Percentiles rank a stretch among this genome's conserved stretches.
Conservation (phyloP, 2,329 filamentous ascomycete species). For the Colletotrichum sp. region DNA sequence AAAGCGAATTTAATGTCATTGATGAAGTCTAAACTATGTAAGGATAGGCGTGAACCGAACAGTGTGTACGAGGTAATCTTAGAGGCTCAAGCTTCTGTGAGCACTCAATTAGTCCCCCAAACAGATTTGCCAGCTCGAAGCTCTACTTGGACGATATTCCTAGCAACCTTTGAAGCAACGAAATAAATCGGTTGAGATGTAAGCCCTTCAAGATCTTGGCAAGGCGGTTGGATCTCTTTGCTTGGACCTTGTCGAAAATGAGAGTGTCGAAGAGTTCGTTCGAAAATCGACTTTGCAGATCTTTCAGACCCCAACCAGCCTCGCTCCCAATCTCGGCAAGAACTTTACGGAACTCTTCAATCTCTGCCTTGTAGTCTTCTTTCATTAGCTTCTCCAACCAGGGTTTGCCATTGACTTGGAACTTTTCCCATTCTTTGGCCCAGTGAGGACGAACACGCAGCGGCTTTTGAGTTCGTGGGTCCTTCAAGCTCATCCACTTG, state of each 20-base stretch:
- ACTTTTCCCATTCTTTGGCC: constrained; percentile 51
- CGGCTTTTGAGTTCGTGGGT: constrained; percentile 30
- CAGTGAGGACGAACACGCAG: constrained; percentile 47
- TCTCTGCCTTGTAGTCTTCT: constrained; percentile 42
- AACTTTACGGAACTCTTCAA: constrained; percentile 37
- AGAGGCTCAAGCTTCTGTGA: neutral
- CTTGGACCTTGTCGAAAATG: constrained; percentile 22
- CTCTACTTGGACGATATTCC: neutral
- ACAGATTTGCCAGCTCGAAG: neutral
- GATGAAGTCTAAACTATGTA: neutral
- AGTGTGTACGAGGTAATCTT: neutral
- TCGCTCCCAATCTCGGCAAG: constrained; percentile 38
- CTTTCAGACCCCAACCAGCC: constrained; percentile 43
- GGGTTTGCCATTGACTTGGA: constrained; percentile 33
- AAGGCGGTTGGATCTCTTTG: neutral
- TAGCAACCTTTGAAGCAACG: neutral
- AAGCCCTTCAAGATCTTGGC: neutral
- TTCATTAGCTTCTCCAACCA: constrained; percentile 36
- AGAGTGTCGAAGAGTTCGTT: constrained; percentile 43
- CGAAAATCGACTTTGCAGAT: constrained; percentile 44
- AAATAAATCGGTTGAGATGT: neutral
- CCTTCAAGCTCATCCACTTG: constrained; percentile 44
- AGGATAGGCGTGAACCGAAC: neutral
- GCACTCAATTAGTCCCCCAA: neutral
- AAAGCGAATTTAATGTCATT: neutral